Percentiles rank a stretch among this genome's conserved stretches.
These are phyloP conservation scores for Cercospora canescens DNA, from an alignment of 2,329 filamentous ascomycete species.

Conservation along the genomic window DNA sequence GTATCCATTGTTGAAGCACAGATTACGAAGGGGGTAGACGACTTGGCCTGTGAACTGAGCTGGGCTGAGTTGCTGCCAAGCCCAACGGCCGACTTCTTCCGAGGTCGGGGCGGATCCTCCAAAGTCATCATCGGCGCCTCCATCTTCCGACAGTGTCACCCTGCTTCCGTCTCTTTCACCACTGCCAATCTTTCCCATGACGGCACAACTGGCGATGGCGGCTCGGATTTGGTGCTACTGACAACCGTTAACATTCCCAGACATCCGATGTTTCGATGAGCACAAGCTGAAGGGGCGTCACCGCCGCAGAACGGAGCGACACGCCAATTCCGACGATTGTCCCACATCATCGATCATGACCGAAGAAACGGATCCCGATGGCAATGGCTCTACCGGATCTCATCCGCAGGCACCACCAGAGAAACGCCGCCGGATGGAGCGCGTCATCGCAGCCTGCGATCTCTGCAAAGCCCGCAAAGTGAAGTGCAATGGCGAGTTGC, in stretches of 20 bases:
- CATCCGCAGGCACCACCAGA: neutral
- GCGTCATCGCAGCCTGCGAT: constrained; percentile 42
- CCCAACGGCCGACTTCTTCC: no score
- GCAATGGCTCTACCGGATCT: neutral
- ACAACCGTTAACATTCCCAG: no score
- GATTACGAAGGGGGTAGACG: no score
- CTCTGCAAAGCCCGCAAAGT: constrained; percentile 52
- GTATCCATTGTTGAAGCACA: no score
- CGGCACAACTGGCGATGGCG: neutral
- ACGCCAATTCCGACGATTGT: neutral
- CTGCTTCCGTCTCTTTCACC: neutral
- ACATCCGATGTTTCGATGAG: neutral
- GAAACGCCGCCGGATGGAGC: constrained; percentile 26
- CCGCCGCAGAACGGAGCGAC: neutral
- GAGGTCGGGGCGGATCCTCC: no score
- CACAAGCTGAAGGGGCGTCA: neutral
- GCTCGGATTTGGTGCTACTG: neutral
- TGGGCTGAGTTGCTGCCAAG: no score
- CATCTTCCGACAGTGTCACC: neutral
- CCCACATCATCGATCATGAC: neutral
- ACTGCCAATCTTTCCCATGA: neutral
- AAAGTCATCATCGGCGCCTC: neutral
- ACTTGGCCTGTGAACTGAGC: no score
- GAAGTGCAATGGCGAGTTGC: constrained; percentile 54
- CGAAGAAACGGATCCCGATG: neutral